Base-by-base conservation (phyloP, 306 rosid genomes). In the Quercus wislizeni region DNA sequence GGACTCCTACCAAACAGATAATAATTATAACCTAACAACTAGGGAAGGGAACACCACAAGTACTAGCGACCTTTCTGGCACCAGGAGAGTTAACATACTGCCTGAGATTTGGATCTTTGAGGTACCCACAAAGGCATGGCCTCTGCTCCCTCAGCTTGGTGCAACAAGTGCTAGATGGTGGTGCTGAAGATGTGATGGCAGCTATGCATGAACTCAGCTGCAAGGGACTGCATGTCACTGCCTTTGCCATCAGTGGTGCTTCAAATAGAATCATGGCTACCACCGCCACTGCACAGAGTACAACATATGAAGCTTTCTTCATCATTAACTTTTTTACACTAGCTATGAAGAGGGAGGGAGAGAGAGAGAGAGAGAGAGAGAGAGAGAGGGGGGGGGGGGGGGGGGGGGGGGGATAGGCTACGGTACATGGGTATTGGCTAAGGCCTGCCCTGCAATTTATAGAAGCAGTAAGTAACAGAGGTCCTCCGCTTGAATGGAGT, bases 41-140 rank as follows among this genome's bases (percentile, higher is more conserved):
- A 2, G 93, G 93, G 71, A 54, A 38, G 52, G 92, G 57, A 71
- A 91, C 75, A 0, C 88, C 87, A 68, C 96, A 91, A 46, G 81
- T 5, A 55, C 21, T 33, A 23, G 86, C 82, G 0, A 91, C 90
- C 67, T 76, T 88, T 81, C 31, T 83, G 20, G 92, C 74, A 20
- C 86, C 90, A 0, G 90, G 81, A 78, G 89, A 79, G 69, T 74
- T 77, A 3, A 87, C 59, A 33, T 86, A 91, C 25, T 58, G 83
- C 63, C 46, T 72, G 2, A 87, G 79, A n/a, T 27, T 69, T 17
- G 96, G 96, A 55, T 86, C 79, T 62, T 77, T 86, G 51, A 85
- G 62, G 82, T 91, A 91, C 43, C 79, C 87, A 76, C 96, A 91
- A 3, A 88, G 85, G 78, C 96, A 91, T 59, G 93, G 86, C 75